Base-by-base conservation (phyloP, 2,329 filamentous ascomycete genomes). In the Diaporthe humulicola region DNA sequence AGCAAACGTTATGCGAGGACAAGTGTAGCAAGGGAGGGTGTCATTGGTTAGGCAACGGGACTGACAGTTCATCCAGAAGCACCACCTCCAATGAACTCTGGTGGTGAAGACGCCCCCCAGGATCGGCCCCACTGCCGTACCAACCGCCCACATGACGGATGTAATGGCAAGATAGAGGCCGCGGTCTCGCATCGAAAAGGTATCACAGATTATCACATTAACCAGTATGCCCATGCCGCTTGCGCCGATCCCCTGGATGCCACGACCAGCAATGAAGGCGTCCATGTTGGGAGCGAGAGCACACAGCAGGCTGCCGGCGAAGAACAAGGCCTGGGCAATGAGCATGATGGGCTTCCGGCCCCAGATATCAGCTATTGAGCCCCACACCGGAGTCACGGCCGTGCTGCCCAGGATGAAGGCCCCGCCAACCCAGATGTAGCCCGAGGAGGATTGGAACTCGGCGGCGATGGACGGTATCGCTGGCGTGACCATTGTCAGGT, bases 401-500 rank as follows among this genome's bases (percentile, higher is more conserved):
- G 93, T 91, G 80, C 91, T 93, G 73, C 91, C 93, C 15, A 96
- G 89, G 9, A 95, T 86, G 79, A 94, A 96, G 3, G 93, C 91
- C 50, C 90, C 91, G 19, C 94, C 94, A 76, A 96, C 92, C 94
- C 94, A 96, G 70, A 92, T 90, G 83, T 95, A 96, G 33, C 93
- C 93, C 22, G 89, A 86, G 4, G 90, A 90, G 8, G 93, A 93
- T 58, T 91, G 80, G 76, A 96, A 90, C 75, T 93, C 87, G 45
- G 84, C 83, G 7, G 90, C 87, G 77, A 94, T 94, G 19, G 90
- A 91, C 0, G 93, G 92, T 7, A 93, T 86, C 8, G 92, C 91
- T 0, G 92, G 93, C 15, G 92, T 88, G 78, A 94, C 86, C 80
- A 93, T 92, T 40, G 91, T 93, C 70, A 87, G 84, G 78, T 90